Percentiles rank a stretch among this genome's conserved stretches.
Evolutionary conservation across 106 monocot genomes (phyloP).

Genomic region (Chionographis japonica): DNA sequence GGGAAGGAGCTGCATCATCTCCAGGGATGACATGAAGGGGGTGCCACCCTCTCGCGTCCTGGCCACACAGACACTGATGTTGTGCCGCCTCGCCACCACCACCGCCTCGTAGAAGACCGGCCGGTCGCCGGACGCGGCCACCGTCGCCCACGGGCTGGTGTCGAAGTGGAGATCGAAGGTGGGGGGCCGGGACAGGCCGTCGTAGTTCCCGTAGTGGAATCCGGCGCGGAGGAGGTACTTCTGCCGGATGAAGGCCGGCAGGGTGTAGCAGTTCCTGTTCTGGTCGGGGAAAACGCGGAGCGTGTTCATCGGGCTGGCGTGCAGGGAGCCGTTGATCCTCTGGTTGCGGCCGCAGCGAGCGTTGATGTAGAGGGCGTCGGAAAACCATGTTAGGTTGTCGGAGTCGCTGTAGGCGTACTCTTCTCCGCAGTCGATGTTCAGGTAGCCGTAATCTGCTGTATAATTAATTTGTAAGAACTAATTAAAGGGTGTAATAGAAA

Average conservation of each 20-base stretch:
- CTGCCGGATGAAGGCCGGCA: slow-evolving; percentile 1
- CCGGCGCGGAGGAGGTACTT: slow-evolving; percentile 7
- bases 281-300: neutral
- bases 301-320: neutral
- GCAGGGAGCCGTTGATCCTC: neutral
- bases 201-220: slow-evolving; percentile 6
- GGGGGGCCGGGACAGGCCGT: neutral
- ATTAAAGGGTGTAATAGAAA: too few relatives aligned
- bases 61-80: slow-evolving; percentile 2
- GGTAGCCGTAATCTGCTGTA: neutral
- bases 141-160: slow-evolving; percentile 2
- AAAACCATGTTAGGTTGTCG: neutral
- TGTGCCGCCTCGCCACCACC: neutral
- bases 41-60: neutral
- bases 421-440: slow-evolving; percentile 1
- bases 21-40: slow-evolving; percentile 11
- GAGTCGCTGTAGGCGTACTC: neutral
- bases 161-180: slow-evolving; percentile 4
- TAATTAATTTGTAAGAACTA: neutral
- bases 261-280: slow-evolving; percentile 3
- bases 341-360: neutral
- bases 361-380: neutral
- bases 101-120: slow-evolving; percentile 3
- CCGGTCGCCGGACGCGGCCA: neutral
- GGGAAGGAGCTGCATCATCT: slow-evolving; percentile 8